Evolutionary conservation across 1,284 basidiomycete genomes (phyloP), one percentile per base, ranked within the genome.

Genomic region (Neonothopanus nambi): DNA sequence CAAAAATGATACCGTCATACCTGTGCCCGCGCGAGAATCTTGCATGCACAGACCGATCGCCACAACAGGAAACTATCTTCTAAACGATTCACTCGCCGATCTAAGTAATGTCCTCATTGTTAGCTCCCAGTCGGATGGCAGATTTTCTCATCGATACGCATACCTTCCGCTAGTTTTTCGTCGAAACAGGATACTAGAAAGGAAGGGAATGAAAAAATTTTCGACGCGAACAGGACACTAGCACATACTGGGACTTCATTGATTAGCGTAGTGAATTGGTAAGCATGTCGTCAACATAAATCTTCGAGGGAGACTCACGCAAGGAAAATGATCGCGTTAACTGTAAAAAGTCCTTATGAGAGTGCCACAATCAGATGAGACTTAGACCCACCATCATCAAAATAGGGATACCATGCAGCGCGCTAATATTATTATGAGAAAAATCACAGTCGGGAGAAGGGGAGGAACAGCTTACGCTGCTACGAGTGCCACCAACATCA

Each of bases 1-100:
- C 41, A 36, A 24, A 21, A 15, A 6, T 4, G 7, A 63, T 70
- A 21, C 45, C 17, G 17, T 6, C 43, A 60, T 62, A 74, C 75
- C 61, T 85, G 82, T 8, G 82, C 82, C 46, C 75, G 71, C 4
- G 79, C 70, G 11, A 90, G 77, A 30, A 89, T 67, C 59, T 82
- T 82, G 61, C 83, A 84, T 17, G 78, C 72, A 56, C 83, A 83
- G 47, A 90, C 80, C 20, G 80, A 78, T 50, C 79, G 78, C 88
- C 88, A 90, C 15, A 90, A 76, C 15, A 85, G 74, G 62, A 83
- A 83, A 52, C 85, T 85, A 62, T 90, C 87, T 65, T 88, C 84
- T 21, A 90, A 68, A 17, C 87, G 79, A 65, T 89, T 89, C 36
- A 89, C 78, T 4, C 70, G 71, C 6, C 72, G 74, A 62, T 89